Evolutionary conservation across 768 basidiomycete species (phyloP).

Genomic region (Pleurotus salmoneostramineus): DNA sequence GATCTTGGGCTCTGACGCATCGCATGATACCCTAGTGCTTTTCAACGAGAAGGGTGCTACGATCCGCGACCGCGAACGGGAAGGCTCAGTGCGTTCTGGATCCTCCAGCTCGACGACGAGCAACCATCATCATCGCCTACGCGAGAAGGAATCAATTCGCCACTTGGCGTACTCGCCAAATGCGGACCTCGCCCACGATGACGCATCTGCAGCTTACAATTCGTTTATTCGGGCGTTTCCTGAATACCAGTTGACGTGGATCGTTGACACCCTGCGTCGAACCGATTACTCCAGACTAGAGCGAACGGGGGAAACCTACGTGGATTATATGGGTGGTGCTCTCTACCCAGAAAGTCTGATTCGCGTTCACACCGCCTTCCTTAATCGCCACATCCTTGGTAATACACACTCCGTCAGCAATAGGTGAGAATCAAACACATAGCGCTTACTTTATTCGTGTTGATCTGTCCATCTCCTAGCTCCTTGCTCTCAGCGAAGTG

Average conservation of each 20-base stretch:
- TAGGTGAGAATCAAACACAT: conserved; percentile 47
- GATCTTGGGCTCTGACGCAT: conserved; percentile 27
- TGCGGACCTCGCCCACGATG: conserved; percentile 11
- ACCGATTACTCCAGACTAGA: conserved; percentile 61
- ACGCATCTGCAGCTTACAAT: conserved; percentile 15
- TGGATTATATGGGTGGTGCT: conserved; percentile 85
- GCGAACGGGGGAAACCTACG: conserved; percentile 66
- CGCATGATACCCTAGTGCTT: conserved; percentile 35
- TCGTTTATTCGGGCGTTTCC: conserved; percentile 17
- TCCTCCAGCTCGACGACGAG: background rate
- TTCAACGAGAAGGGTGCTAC: conserved; percentile 18
- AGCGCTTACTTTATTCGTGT: background rate
- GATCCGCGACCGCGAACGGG: background rate
- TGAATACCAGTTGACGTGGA: conserved; percentile 69
- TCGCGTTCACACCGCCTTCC: conserved; percentile 64
- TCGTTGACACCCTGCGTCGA: conserved; percentile 61
- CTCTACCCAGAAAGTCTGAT: conserved; percentile 79
- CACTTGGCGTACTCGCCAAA: conserved; percentile 28
- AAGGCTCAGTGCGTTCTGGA: background rate
- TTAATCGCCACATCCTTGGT: conserved; percentile 63
- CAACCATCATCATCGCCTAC: conserved; percentile 8
- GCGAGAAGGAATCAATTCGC: conserved; percentile 17
- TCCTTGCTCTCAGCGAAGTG: conserved; percentile 66
- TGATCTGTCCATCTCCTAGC: conserved; percentile 30
- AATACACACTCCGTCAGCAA: conserved; percentile 85